phyloP scores from a whole-genome alignment of 768 basidiomycete genomes.

The Psilocybe tampanensis region DNA sequence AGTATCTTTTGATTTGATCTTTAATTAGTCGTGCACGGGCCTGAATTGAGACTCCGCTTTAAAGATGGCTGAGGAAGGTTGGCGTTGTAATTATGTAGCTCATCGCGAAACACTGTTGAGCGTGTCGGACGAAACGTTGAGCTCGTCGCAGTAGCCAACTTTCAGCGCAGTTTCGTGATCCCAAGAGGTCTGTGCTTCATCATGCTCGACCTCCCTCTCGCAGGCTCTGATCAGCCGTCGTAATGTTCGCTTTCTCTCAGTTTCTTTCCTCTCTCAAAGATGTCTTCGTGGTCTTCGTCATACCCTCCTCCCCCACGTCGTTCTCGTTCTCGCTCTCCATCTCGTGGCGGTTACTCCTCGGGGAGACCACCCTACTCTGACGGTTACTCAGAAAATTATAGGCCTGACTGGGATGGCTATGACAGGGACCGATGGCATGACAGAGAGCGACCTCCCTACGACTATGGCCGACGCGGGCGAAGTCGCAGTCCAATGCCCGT shows the following conservation, averaged over 20 bases:
- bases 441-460: constrained; percentile 68
- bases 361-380: constrained; percentile 59
- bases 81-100: constrained; percentile 31
- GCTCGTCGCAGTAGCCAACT: constrained; percentile 45
- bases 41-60: constrained; percentile 43
- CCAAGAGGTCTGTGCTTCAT: constrained; percentile 93
- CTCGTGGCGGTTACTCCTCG: constrained; percentile 56
- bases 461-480: constrained; percentile 69
- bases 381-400: constrained; percentile 61
- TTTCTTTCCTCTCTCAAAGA: constrained; percentile 62
- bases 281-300: constrained; percentile 75
- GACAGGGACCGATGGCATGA: constrained; percentile 79
- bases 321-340: constrained; percentile 84
- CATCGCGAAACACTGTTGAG: constrained; percentile 67
- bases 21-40: constrained; percentile 32
- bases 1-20: constrained; percentile 48
- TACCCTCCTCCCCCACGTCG: constrained; percentile 75
- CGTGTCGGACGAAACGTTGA: constrained; percentile 44
- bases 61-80: constrained; percentile 29
- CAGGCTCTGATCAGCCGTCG: constrained; percentile 73
- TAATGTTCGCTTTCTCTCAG: constrained; percentile 55
- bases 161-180: constrained; percentile 54
- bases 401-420: constrained; percentile 69
- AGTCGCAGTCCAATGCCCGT: constrained; percentile 75
- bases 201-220: constrained; percentile 83